Base-by-base conservation (phyloP, 2,329 filamentous ascomycete genomes). In the Rhytidhysteron rufulum region DNA sequence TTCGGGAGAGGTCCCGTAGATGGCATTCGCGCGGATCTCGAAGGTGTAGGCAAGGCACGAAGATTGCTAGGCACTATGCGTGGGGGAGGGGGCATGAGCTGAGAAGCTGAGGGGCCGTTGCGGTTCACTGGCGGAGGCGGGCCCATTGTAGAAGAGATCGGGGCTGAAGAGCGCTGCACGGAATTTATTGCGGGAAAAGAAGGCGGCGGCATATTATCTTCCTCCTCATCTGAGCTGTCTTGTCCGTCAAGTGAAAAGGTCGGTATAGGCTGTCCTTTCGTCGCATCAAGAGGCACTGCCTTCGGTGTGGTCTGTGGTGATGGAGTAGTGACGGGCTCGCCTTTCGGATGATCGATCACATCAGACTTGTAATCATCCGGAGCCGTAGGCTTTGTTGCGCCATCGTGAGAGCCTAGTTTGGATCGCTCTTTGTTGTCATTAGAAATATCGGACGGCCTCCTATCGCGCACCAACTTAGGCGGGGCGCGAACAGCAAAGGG, bases 1-100 rank as follows among this genome's bases (percentile, higher is more conserved):
- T 72, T 70, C 9, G 73, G 69, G 27, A 73, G 60, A 13, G 71
- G 79, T 9, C 74, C 78, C 5, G 60, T 68, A 1, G 63, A 58
- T 10, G 70, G 69, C 2, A 68, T 55, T 16, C 66, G 68, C 34
- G 73, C 55, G 1, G 55, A 57, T 20, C 53, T 51, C 18, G 53
- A 46, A 13, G 55, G 39, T 1, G 51, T 57, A 18, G 60, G 58
- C 11, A 64, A 48, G 9, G 60, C 53, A 43, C 62, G 60, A 4
- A 64, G 53, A 29, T 58, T 64, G 6, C 64, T 64, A 24, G 66
- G 44, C 19, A 63, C 55, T 45, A 67, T 55, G 35, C 51, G 51
- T 20, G 63, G 60, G 35, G 63, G 63, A 22, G 60, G 57, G 16
- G 59, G 41, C 62, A 65, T 64, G 20, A 63, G 54, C 6, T 51